These are phyloP conservation scores for Talaromyces stipitatus DNA, from an alignment of 495 filamentous ascomycete species.

Conservation along the genomic window DNA sequence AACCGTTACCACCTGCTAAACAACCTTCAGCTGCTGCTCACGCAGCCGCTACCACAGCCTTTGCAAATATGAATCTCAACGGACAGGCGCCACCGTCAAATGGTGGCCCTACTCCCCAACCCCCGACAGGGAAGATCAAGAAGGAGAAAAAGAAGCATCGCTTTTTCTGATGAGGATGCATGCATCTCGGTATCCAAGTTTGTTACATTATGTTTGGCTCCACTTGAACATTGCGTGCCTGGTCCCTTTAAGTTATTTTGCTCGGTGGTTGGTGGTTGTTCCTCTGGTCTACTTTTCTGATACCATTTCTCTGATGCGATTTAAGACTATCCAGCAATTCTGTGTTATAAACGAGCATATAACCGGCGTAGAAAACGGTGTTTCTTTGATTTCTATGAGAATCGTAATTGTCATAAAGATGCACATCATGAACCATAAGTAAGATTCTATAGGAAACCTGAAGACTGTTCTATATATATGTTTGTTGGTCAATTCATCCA, in stretches of 20 bases:
- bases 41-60: constrained; percentile 34
- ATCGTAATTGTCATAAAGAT: background rate
- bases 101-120: constrained; percentile 12
- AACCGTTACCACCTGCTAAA: constrained; percentile 16
- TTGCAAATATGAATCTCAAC: constrained; percentile 54
- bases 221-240: background rate
- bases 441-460: no score
- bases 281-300: background rate
- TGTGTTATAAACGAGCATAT: background rate
- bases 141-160: constrained; percentile 64
- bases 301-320: constrained; percentile 3
- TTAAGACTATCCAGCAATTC: background rate
- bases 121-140: constrained; percentile 22
- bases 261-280: background rate
- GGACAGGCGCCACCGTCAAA: constrained; percentile 17
- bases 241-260: background rate
- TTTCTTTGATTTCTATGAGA: background rate
- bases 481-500: no score
- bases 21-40: constrained; percentile 32
- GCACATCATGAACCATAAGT: no score
- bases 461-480: no score
- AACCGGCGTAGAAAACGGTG: background rate
- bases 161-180: constrained; percentile 69
- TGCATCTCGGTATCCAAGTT: background rate
- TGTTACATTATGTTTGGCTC: background rate